Conservation (phyloP, 805 yeast genomes). For the Suhomyces emberorum region DNA sequence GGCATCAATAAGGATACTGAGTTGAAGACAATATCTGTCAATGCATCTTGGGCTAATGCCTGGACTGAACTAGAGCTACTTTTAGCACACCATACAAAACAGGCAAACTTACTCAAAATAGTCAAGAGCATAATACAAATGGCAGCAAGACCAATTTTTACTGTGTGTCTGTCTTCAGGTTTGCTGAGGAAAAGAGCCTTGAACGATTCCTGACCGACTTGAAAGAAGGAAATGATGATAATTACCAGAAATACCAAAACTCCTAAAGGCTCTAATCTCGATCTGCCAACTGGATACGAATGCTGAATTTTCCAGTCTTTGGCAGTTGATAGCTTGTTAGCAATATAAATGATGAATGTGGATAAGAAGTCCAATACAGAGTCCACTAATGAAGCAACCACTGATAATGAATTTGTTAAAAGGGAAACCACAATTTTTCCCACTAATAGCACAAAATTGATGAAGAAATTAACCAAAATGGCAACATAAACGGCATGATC, state of each 20-base stretch:
- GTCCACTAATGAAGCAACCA: slow-evolving; percentile 73
- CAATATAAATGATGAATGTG: slow-evolving; percentile 65
- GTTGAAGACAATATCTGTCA: slow-evolving; percentile 74
- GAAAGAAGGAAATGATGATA: slow-evolving; percentile 67
- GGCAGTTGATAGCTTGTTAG: slow-evolving; percentile 49
- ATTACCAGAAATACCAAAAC: slow-evolving; percentile 69
- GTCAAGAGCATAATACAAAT: slow-evolving; percentile 60
- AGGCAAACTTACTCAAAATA: slow-evolving; percentile 53
- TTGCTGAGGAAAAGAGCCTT: slow-evolving; percentile 40
- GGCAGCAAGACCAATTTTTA: slow-evolving; percentile 49
- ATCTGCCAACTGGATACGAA: slow-evolving; percentile 66
- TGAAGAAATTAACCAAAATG: slow-evolving; percentile 58
- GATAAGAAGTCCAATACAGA: slow-evolving; percentile 72
- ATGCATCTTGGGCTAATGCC: slow-evolving; percentile 80
- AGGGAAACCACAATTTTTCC: slow-evolving; percentile 61
- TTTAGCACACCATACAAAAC: slow-evolving; percentile 62
- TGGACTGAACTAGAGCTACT: slow-evolving; percentile 65
- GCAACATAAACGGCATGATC: slow-evolving; percentile 51
- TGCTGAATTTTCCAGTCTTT: slow-evolving; percentile 45
- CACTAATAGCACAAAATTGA: slow-evolving; percentile 55
- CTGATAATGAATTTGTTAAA: slow-evolving; percentile 69
- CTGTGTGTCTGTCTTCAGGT: slow-evolving; percentile 35
- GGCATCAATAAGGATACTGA: slow-evolving; percentile 71
- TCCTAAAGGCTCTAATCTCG: slow-evolving; percentile 75
- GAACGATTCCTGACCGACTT: slow-evolving; percentile 65